These are phyloP conservation scores for Penicillium ochrochloron DNA, from an alignment of 495 filamentous ascomycete genomes.

Conservation along the genomic window DNA sequence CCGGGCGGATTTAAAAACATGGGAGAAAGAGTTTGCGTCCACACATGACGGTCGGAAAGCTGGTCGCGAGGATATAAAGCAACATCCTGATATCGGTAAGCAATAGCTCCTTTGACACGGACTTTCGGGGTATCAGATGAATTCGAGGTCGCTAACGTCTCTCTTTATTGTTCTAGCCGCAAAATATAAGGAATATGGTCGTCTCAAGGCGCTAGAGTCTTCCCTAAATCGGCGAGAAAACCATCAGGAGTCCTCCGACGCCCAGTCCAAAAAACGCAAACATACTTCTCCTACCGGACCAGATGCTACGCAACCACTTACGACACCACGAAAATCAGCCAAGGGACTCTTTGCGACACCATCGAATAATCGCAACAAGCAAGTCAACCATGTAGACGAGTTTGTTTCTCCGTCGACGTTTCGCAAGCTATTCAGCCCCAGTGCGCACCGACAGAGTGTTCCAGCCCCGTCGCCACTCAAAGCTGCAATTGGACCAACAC, in stretches of 20 bases:
- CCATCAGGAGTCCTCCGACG: slow-evolving; percentile 28
- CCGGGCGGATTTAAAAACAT: slow-evolving; percentile 79
- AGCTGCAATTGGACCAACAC: slow-evolving; percentile 77
- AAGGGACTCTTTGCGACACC: slow-evolving; percentile 50
- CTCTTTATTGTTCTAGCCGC: slow-evolving; percentile 54
- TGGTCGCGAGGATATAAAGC: slow-evolving; percentile 83
- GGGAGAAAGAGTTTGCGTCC: slow-evolving; percentile 78
- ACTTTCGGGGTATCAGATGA: background rate
- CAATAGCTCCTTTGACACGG: background rate
- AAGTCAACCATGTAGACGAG: slow-evolving; percentile 53
- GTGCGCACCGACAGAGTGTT: slow-evolving; percentile 47
- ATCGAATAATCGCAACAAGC: slow-evolving; percentile 45
- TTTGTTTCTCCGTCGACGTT: slow-evolving; percentile 63
- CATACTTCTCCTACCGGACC: slow-evolving; percentile 38
- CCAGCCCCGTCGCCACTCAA: slow-evolving; percentile 43
- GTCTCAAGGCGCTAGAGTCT: slow-evolving; percentile 62
- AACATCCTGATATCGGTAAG: slow-evolving; percentile 78
- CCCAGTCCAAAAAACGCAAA: slow-evolving; percentile 48
- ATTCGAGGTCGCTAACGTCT: background rate
- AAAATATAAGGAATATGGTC: slow-evolving; percentile 92
- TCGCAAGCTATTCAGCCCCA: slow-evolving; percentile 65
- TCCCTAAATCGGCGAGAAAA: slow-evolving; percentile 35
- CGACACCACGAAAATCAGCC: slow-evolving; percentile 40
- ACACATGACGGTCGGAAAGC: slow-evolving; percentile 76
- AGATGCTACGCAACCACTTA: slow-evolving; percentile 21